Evolutionary conservation across 352 stramenopile species (phyloP), one percentile per base, ranked within the genome.

Genomic region (Globisporangium carolinianum): DNA sequence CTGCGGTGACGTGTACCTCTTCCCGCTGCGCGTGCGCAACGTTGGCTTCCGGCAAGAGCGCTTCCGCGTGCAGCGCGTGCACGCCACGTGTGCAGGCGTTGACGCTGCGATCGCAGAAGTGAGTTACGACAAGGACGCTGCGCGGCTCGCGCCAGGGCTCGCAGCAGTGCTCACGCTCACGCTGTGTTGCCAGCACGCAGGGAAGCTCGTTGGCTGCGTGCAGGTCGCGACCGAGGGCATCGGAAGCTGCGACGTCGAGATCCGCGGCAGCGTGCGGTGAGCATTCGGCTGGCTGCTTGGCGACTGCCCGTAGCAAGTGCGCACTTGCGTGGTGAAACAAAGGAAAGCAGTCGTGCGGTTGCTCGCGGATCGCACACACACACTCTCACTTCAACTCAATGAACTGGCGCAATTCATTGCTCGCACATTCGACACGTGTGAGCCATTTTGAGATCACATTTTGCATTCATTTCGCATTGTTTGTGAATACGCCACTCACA

Each of bases 1-100:
- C 8, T 58, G 65, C 6, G 69, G 63, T 1, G 74, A 87, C 64
- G 77, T 90, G 8, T 90, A 88, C 37, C 55, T 90, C 11, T 87
- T 88, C 53, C 77, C 77, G 14, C 49, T 88, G 15, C 76, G 80
- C 39, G 62, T 87, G 35, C 79, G 76, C 47, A 92, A 92, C 39
- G 70, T 92, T 12, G 79, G 78, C 4, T 72, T 63, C 37, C 79
- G 71, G 53, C 72, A 88, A 47, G 76, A 92, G 42, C 82, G 79
- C 7, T 92, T 86, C 51, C 79, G 79, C 17, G 76, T 88, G 5
- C 73, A 82, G 37, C 56, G 65, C n/a, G 60, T 88, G 6, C 58
- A 50, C 6, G 74, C 69, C 5, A 75, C 72, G 4, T 71, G 67
- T 54, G 73, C 71, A 12, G 69, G 69, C 5, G 66, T 72, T 14